phyloP scores from a whole-genome alignment of 2,329 filamentous ascomycete species.

The Xylaria digitata region DNA sequence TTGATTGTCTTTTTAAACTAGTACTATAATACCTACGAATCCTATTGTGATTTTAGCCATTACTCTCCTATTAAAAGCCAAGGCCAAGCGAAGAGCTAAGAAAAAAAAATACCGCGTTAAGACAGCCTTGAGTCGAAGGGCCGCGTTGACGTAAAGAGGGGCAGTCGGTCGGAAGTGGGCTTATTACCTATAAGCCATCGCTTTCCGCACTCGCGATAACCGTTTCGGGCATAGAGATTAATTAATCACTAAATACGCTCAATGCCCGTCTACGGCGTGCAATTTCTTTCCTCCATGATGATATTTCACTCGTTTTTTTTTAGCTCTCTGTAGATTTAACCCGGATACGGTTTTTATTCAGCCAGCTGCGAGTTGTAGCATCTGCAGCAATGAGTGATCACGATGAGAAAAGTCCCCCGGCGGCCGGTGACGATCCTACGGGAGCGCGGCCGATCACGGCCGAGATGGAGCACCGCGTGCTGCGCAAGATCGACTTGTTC shows the following conservation, averaged over 20 bases:
- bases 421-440: neutral
- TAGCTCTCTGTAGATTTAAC: too few relatives aligned
- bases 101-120: too few relatives aligned
- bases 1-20: too few relatives aligned
- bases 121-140: too few relatives aligned
- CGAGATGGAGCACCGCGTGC: conserved; percentile 63
- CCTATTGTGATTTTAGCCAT: too few relatives aligned
- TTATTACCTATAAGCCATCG: neutral
- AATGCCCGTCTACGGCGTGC: conserved; percentile 3
- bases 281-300: neutral
- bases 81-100: too few relatives aligned
- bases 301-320: too few relatives aligned
- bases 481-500: conserved; percentile 74
- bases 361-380: too few relatives aligned
- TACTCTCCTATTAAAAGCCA: too few relatives aligned
- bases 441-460: conserved; percentile 53
- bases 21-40: too few relatives aligned
- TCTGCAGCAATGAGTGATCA: conserved; percentile 1
- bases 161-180: neutral
- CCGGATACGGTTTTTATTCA: too few relatives aligned
- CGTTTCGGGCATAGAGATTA: conserved; percentile 3
- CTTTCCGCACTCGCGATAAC: neutral
- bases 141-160: conserved; percentile 12
- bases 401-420: conserved; percentile 3
- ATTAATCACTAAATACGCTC: too few relatives aligned